A percentile compares a stretch with the other conserved stretches of the same genome.
Evolutionary conservation across 1,284 basidiomycete species (phyloP).

Genomic region (Cutaneotrichosporon mucoides): DNA sequence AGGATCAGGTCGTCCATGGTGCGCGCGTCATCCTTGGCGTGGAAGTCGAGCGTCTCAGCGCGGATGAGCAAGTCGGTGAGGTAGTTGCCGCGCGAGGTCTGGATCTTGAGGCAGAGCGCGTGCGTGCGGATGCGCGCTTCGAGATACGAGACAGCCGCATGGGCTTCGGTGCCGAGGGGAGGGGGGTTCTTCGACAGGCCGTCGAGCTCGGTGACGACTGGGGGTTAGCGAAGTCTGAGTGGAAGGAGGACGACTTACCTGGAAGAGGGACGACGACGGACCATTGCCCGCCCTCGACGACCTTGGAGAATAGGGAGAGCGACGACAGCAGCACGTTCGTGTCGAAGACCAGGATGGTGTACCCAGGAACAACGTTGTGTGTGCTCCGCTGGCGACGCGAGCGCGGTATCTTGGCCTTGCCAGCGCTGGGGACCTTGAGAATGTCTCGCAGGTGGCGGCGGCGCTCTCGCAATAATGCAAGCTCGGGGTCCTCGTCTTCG

Average conservation of each 20-base stretch:
- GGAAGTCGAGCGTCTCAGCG: conserved; percentile 77
- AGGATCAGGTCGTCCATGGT: conserved; percentile 95
- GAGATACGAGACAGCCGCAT: conserved; percentile 68
- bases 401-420: background rate
- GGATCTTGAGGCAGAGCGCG: conserved; percentile 77
- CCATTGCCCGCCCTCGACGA: conserved; percentile 79
- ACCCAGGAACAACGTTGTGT: conserved; percentile 66
- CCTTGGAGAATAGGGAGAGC: conserved; percentile 63
- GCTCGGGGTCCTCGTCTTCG: conserved; percentile 61
- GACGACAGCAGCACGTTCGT: conserved; percentile 89
- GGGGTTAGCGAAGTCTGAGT: no score
- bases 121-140: conserved; percentile 71
- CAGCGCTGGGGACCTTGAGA: conserved; percentile 16
- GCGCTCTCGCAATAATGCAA: conserved; percentile 63
- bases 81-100: conserved; percentile 93
- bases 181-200: conserved; percentile 69
- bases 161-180: conserved; percentile 62
- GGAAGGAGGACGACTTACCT: no score
- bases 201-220: conserved; percentile 65
- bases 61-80: conserved; percentile 76
- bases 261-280: conserved; percentile 86
- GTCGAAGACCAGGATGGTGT: conserved; percentile 85
- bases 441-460: conserved; percentile 50
- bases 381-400: background rate
- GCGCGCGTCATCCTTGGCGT: conserved; percentile 52